Conservation (phyloP, 768 basidiomycete species). For the Leccinum longicurvipes region DNA sequence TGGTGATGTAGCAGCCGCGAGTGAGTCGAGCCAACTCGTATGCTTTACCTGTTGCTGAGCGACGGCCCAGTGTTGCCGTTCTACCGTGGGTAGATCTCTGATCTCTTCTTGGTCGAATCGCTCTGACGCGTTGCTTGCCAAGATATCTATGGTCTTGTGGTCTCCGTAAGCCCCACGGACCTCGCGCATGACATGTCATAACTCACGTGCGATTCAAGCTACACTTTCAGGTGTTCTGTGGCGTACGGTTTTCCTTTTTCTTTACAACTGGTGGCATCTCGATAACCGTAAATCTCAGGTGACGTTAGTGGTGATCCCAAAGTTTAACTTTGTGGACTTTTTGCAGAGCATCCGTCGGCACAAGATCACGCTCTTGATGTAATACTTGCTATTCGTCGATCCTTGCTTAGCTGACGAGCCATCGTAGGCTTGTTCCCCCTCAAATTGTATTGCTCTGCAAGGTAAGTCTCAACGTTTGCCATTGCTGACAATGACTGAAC, state of each 20-base stretch:
- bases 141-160: slow-evolving; percentile 63
- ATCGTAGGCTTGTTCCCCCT: slow-evolving; percentile 57
- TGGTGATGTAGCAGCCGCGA: slow-evolving; percentile 56
- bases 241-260: slow-evolving; percentile 34
- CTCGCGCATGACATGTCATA: neutral
- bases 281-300: slow-evolving; percentile 35
- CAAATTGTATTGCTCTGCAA: slow-evolving; percentile 67
- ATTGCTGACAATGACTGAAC: neutral
- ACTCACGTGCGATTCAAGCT: slow-evolving; percentile 33
- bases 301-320: slow-evolving; percentile 56
- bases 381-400: slow-evolving; percentile 1
- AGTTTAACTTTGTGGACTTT: slow-evolving; percentile 61
- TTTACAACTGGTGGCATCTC: neutral
- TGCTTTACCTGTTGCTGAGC: slow-evolving; percentile 7
- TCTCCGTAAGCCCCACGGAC: slow-evolving; percentile 39
- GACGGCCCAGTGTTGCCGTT: slow-evolving; percentile 50
- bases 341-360: slow-evolving; percentile 58
- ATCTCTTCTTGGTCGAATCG: neutral
- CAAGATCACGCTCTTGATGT: slow-evolving; percentile 57
- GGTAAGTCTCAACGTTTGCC: slow-evolving; percentile 31
- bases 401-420: neutral
- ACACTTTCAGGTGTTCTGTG: slow-evolving; percentile 51
- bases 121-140: slow-evolving; percentile 13
- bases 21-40: slow-evolving; percentile 35
- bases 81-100: slow-evolving; percentile 44